Conservation (phyloP, 371 early-diverging fungal genomes). For the Mucor racemosus region DNA sequence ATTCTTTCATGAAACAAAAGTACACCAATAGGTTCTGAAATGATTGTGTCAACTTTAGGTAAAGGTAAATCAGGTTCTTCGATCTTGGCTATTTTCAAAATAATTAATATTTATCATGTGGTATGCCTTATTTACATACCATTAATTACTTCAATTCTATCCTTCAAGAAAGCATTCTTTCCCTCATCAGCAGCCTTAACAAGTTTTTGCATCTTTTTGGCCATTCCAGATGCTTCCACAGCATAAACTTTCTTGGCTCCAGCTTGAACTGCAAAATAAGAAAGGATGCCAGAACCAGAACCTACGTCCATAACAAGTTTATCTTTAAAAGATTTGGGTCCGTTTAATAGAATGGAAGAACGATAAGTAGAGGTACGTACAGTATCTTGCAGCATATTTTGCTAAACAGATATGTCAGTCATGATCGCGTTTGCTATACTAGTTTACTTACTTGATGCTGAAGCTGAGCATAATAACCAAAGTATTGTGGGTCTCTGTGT, state of each 20-base stretch:
- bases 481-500: conserved; percentile 81
- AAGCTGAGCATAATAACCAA: conserved; percentile 94
- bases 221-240: conserved; percentile 97
- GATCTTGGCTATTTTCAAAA: conserved; percentile 70
- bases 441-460: conserved; percentile 85
- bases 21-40: conserved; percentile 97
- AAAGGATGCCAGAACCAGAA: conserved; percentile 92
- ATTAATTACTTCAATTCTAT: conserved; percentile 83
- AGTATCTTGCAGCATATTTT: conserved; percentile 97
- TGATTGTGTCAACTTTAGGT: conserved; percentile 90
- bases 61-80: conserved; percentile 75
- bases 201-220: conserved; percentile 83
- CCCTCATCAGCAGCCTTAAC: conserved; percentile 62
- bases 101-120: not conserved
- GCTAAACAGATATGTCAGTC: conserved; percentile 54
- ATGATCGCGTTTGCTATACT: not conserved
- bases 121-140: conserved; percentile 42
- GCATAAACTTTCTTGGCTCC: conserved; percentile 93
- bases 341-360: conserved; percentile 84
- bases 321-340: conserved; percentile 71
- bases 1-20: conserved; percentile 94
- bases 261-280: conserved; percentile 93
- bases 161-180: conserved; percentile 82
- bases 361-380: conserved; percentile 96
- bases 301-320: conserved; percentile 96